Percentiles rank a stretch among this genome's conserved stretches.
These are phyloP conservation scores for Fusarium hainanense DNA, from an alignment of 2,329 filamentous ascomycete species.

Conservation along the genomic window DNA sequence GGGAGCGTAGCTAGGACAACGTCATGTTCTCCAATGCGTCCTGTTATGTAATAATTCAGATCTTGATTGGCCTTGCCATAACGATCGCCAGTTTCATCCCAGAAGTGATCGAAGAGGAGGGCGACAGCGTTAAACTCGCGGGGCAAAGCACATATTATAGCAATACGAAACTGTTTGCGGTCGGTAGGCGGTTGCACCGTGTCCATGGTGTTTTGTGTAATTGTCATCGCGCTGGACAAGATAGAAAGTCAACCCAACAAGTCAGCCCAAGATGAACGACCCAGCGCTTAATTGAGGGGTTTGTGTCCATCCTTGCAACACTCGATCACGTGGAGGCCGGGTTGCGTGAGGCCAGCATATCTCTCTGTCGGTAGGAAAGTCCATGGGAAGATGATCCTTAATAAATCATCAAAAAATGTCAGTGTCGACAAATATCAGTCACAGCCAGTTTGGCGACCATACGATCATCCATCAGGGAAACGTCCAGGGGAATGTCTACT, in stretches of 20 bases:
- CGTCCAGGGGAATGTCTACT: conserved; percentile 5
- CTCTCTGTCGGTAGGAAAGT: not conserved
- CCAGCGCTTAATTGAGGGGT: not conserved
- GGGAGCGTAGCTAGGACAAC: conserved; percentile 43
- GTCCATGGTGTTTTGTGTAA: not conserved
- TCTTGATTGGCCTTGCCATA: conserved; percentile 43
- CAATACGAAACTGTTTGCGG: not conserved
- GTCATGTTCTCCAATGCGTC: conserved; percentile 18
- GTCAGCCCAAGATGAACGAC: not conserved
- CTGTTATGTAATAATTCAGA: conserved; percentile 46
- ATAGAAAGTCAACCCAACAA: not conserved
- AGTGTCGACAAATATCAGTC: fast-evolving
- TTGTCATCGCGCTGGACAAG: fast-evolving
- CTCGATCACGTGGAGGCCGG: not conserved
- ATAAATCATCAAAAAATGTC: not conserved
- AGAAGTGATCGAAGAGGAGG: conserved; percentile 37
- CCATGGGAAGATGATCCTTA: too few relatives aligned
- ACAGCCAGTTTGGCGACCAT: not conserved
- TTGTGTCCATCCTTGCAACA: not conserved
- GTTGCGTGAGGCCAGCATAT: not conserved
- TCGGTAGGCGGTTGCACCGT: not conserved
- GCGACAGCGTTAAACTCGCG: not conserved
- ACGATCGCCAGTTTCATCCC: not conserved
- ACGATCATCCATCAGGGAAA: not conserved
- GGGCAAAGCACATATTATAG: not conserved